phyloP scores from a whole-genome alignment of 371 early-diverging fungal species.

The Mortierella sp. region DNA sequence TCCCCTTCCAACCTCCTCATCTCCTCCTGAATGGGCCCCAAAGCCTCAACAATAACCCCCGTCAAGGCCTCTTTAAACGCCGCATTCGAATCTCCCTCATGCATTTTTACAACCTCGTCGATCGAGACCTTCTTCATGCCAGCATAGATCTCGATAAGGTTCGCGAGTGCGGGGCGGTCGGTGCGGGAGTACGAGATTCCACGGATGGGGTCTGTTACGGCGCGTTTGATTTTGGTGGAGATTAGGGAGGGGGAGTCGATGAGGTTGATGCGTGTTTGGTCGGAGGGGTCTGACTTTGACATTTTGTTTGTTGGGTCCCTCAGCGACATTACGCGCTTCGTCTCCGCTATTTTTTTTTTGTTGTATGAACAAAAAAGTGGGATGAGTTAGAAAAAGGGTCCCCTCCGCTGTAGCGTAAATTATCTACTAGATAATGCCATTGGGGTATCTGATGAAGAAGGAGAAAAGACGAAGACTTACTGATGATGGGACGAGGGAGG shows the following conservation, averaged over 20 bases:
- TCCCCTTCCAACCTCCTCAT: conserved; percentile 71
- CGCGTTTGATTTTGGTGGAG: conserved; percentile 77
- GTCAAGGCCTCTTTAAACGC: conserved; percentile 82
- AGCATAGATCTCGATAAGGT: conserved; percentile 83
- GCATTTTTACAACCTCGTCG: conserved; percentile 63
- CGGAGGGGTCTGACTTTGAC: conserved; percentile 91
- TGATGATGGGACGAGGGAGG: conserved; percentile 75
- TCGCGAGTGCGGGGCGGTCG: conserved; percentile 87
- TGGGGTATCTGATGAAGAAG: neutral
- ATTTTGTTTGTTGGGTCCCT: conserved; percentile 86
- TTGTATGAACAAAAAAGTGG: neutral
- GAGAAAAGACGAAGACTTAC: conserved; percentile 58
- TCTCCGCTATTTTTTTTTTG: conserved; percentile 52
- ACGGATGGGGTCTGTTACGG: conserved; percentile 78
- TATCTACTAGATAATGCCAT: too few relatives aligned
- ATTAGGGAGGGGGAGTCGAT: conserved; percentile 81
- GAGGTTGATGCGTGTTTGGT: conserved; percentile 82
- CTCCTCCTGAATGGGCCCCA: conserved; percentile 80
- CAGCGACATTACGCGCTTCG: conserved; percentile 90
- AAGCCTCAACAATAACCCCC: conserved; percentile 70
- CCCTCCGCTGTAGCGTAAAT: too few relatives aligned
- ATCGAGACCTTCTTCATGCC: conserved; percentile 63
- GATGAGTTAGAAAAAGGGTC: neutral
- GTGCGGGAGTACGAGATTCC: conserved; percentile 83
- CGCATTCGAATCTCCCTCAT: conserved; percentile 64